Evolutionary conservation across 495 filamentous ascomycete species (phyloP).

Genomic region (Aspergillus conjunctus): DNA sequence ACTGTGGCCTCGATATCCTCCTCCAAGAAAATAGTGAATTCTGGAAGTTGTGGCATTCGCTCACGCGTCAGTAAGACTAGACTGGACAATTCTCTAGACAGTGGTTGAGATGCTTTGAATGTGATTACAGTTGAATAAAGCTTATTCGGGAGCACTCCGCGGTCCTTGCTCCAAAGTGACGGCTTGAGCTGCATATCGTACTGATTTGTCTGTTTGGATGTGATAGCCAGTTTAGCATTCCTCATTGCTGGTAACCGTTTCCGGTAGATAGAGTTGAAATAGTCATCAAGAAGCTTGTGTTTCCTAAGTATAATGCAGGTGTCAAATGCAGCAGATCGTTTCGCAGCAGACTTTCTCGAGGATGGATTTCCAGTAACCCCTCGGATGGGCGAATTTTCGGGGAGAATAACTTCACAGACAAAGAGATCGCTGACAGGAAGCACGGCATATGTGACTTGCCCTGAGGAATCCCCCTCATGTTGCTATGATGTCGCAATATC

Average conservation of each 20-base stretch:
- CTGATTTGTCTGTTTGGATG: conserved; percentile 67
- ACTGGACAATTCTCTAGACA: conserved; percentile 63
- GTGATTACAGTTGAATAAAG: conserved; percentile 68
- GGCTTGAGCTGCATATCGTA: conserved; percentile 85
- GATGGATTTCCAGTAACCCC: conserved; percentile 62
- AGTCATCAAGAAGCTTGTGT: conserved; percentile 66
- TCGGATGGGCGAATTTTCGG: conserved; percentile 71
- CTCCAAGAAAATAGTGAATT: conserved; percentile 71
- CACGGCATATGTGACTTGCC: conserved; percentile 66
- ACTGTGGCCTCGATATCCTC: conserved; percentile 60
- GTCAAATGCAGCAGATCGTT: conserved; percentile 88
- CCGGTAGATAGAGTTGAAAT: conserved; percentile 71
- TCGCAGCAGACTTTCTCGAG: conserved; percentile 73
- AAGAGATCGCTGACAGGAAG: conserved; percentile 60
- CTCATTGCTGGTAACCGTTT: conserved; percentile 81
- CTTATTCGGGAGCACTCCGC: conserved; percentile 50
- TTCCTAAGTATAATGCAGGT: conserved; percentile 72
- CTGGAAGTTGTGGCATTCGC: conserved; percentile 62
- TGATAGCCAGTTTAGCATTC: conserved; percentile 85
- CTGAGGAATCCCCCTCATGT: conserved; percentile 55
- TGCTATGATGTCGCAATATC: conserved; percentile 44
- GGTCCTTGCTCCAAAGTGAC: conserved; percentile 64
- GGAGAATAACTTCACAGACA: conserved; percentile 80
- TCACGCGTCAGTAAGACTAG: conserved; percentile 74
- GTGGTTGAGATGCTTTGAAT: conserved; percentile 57